Percentiles rank a stretch among this genome's conserved stretches.
Evolutionary conservation across 352 stramenopile genomes (phyloP).

Genomic region (Phytophthora fragariae): DNA sequence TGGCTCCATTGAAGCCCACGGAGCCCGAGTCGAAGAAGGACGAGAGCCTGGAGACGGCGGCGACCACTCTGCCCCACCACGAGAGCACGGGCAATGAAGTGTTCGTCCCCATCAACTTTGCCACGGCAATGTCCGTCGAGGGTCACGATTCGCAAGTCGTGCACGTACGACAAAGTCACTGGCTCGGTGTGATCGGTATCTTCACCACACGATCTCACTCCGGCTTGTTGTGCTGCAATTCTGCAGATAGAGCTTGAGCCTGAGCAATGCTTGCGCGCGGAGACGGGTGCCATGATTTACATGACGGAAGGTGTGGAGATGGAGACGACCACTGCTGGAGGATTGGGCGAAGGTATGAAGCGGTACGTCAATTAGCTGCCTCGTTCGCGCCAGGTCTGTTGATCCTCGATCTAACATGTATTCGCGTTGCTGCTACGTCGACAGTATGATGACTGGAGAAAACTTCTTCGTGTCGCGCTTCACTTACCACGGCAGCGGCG

Average conservation of each 20-base stretch:
- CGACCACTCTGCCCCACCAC: constrained; percentile 27
- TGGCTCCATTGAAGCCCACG: constrained; percentile 11
- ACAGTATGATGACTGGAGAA: constrained; percentile 78
- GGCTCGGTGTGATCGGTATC: background rate
- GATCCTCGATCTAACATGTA: background rate
- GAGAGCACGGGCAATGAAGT: constrained; percentile 60
- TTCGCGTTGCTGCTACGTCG: background rate
- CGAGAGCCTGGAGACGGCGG: constrained; percentile 14
- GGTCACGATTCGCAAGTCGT: constrained; percentile 90
- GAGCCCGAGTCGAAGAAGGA: constrained; percentile 18
- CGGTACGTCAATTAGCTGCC: constrained; percentile 76
- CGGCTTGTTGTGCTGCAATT: constrained; percentile 3
- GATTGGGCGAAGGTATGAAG: constrained; percentile 87
- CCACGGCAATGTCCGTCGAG: constrained; percentile 78
- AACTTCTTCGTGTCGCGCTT: constrained; percentile 87
- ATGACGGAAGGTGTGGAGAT: constrained; percentile 95
- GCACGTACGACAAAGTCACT: constrained; percentile 53
- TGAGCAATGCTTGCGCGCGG: constrained; percentile 92
- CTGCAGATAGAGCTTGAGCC: constrained; percentile 86
- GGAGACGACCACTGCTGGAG: constrained; percentile 92
- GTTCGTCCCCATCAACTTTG: constrained; percentile 86
- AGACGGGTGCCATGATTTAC: constrained; percentile 96
- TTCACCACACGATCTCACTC: constrained; percentile 1
- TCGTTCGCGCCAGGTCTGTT: constrained; percentile 27
- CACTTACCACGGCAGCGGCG: constrained; percentile 63